phyloP scores from a whole-genome alignment of 2,329 filamentous ascomycete species.

The Venturia pyrina region DNA sequence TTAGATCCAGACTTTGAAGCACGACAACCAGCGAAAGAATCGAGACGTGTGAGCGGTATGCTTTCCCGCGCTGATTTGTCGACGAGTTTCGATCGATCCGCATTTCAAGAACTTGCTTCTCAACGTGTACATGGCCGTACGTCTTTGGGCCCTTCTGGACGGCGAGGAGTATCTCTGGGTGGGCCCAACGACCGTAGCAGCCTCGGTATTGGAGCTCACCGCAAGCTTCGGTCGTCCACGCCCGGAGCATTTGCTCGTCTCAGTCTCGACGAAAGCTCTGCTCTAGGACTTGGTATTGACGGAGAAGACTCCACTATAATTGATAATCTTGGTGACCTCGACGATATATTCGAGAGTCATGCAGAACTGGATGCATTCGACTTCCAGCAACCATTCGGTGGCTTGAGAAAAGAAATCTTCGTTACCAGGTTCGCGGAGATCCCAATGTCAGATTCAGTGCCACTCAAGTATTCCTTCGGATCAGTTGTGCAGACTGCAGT shows the following conservation, averaged over 20 bases:
- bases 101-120: constrained; percentile 64
- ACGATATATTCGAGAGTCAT: constrained; percentile 24
- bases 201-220: constrained; percentile 33
- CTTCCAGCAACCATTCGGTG: constrained; percentile 24
- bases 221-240: constrained; percentile 45
- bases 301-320: constrained; percentile 23
- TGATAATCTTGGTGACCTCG: constrained; percentile 29
- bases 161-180: constrained; percentile 66
- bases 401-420: constrained; percentile 29
- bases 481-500: not conserved
- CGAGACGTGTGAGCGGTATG: constrained; percentile 83
- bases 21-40: constrained; percentile 46
- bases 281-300: constrained; percentile 30
- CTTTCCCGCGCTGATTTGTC: constrained; percentile 80
- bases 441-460: constrained; percentile 11
- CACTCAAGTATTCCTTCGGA: constrained; percentile 10
- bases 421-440: constrained; percentile 27
- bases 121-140: constrained; percentile 18
- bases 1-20: constrained; percentile 41
- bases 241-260: constrained; percentile 36
- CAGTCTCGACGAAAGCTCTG: constrained; percentile 26
- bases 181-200: constrained; percentile 56
- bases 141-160: constrained; percentile 33
- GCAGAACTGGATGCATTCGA: constrained; percentile 22
- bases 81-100: constrained; percentile 68